These are phyloP conservation scores for Cladosporium phlei DNA, from an alignment of 2,329 filamentous ascomycete genomes.

Conservation along the genomic window DNA sequence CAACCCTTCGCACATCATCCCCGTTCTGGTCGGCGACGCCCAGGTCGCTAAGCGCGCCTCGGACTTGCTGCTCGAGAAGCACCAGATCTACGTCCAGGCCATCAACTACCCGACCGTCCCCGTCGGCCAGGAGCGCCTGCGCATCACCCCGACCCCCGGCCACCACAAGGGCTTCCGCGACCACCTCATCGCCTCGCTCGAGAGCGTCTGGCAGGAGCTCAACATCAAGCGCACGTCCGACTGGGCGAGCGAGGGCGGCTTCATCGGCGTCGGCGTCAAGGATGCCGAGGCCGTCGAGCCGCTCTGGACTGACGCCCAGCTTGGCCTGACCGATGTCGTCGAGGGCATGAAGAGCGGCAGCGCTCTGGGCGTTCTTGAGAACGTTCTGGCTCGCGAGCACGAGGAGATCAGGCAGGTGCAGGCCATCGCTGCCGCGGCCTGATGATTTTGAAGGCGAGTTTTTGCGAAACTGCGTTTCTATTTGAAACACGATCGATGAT, in stretches of 20 bases:
- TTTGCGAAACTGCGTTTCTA: background rate
- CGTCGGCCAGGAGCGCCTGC: slow-evolving; percentile 92
- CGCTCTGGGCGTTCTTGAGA: slow-evolving; percentile 44
- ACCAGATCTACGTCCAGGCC: slow-evolving; percentile 94
- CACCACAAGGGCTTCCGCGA: slow-evolving; percentile 81
- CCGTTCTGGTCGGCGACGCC: slow-evolving; percentile 88
- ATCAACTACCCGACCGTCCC: slow-evolving; percentile 99
- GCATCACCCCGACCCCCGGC: slow-evolving; percentile 92
- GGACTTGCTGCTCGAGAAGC: slow-evolving; percentile 82
- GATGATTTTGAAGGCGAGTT: background rate
- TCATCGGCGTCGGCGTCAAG: slow-evolving; percentile 84
- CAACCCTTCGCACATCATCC: slow-evolving; percentile 94
- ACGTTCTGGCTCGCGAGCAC: slow-evolving; percentile 44
- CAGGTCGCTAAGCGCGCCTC: slow-evolving; percentile 88
- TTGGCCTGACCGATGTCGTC: slow-evolving; percentile 66
- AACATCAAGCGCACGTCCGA: slow-evolving; percentile 88
- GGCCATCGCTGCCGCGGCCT: slow-evolving; percentile 37
- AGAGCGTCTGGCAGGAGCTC: slow-evolving; percentile 82
- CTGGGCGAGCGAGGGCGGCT: slow-evolving; percentile 86
- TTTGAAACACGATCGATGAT: background rate
- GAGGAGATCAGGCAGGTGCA: slow-evolving; percentile 37
- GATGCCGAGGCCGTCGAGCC: slow-evolving; percentile 57
- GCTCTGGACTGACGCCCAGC: slow-evolving; percentile 89
- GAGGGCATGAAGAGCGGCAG: slow-evolving; percentile 53
- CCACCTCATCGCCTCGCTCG: slow-evolving; percentile 76